A percentile compares a stretch with the other conserved stretches of the same genome.
phyloP scores from a whole-genome alignment of 441 rosid genomes.

The Pelargonium australe region DNA sequence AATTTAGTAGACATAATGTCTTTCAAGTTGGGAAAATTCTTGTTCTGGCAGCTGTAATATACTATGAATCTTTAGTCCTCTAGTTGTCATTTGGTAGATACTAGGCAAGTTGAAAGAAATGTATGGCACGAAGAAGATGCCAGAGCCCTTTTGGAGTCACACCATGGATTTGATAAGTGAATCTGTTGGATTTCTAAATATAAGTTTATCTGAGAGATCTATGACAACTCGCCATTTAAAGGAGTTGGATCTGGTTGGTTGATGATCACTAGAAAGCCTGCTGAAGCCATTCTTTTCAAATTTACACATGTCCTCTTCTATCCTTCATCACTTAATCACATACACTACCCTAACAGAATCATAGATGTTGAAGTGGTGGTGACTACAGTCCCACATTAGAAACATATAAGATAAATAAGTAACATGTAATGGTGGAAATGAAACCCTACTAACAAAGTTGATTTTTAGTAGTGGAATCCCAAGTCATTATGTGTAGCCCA shows the following conservation, averaged over 20 bases:
- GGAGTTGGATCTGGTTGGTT: background rate
- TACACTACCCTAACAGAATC: too few species aligned
- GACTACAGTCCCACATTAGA: background rate
- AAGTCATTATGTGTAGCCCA: background rate
- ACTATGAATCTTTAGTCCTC: background rate
- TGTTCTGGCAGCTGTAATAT: background rate
- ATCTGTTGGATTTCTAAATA: background rate
- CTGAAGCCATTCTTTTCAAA: background rate
- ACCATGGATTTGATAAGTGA: background rate
- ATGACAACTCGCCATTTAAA: background rate
- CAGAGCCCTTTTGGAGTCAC: background rate
- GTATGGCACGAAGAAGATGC: background rate
- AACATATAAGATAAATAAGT: background rate
- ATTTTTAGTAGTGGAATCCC: background rate
- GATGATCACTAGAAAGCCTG: constrained; percentile 2
- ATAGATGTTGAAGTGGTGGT: too few species aligned
- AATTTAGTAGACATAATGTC: background rate
- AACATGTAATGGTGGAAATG: background rate
- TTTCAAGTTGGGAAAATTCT: background rate
- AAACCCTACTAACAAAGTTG: background rate
- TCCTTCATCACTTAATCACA: background rate
- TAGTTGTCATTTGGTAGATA: background rate
- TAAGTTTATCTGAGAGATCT: background rate
- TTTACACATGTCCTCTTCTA: background rate
- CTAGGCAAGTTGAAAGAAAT: background rate